Conservation (phyloP, 1,139 yeast species). For the Yamadazyma epiphylla region DNA sequence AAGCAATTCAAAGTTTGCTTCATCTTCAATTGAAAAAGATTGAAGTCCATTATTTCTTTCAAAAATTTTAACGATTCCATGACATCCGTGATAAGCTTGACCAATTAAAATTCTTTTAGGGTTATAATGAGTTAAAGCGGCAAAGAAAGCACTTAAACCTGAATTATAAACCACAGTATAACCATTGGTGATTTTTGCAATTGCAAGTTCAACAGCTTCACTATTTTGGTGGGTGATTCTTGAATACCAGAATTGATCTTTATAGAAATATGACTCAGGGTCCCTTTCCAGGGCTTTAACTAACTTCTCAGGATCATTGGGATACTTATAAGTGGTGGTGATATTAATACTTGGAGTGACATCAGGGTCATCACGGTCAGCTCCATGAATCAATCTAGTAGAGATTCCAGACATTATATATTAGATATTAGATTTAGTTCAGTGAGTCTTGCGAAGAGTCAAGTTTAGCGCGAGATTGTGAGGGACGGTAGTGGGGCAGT, state of each 20-base stretch:
- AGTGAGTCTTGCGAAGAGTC: no score
- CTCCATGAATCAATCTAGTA: slow-evolving; percentile 50
- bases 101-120: slow-evolving; percentile 78
- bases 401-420: slow-evolving; percentile 12
- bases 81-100: slow-evolving; percentile 82
- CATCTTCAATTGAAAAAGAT: slow-evolving; percentile 35
- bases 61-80: slow-evolving; percentile 61
- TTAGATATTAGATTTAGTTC: no score
- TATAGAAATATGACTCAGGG: slow-evolving; percentile 11
- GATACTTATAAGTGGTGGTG: slow-evolving; percentile 72
- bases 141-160: slow-evolving; percentile 80
- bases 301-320: slow-evolving; percentile 50
- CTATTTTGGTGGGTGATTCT: slow-evolving; percentile 72
- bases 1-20: slow-evolving; percentile 47
- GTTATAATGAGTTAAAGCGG: slow-evolving; percentile 63
- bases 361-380: slow-evolving; percentile 48
- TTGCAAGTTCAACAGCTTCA: slow-evolving; percentile 60
- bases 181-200: slow-evolving; percentile 54
- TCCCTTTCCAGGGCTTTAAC: slow-evolving; percentile 37
- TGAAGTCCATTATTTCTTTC: slow-evolving; percentile 59
- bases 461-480: no score
- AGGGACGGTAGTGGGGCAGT: no score
- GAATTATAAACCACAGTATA: slow-evolving; percentile 67
- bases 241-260: slow-evolving; percentile 50
- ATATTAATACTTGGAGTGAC: slow-evolving; percentile 81